A percentile compares a stretch with the other conserved stretches of the same genome.
phyloP scores from a whole-genome alignment of 495 filamentous ascomycete genomes.

The Neurospora sp. region DNA sequence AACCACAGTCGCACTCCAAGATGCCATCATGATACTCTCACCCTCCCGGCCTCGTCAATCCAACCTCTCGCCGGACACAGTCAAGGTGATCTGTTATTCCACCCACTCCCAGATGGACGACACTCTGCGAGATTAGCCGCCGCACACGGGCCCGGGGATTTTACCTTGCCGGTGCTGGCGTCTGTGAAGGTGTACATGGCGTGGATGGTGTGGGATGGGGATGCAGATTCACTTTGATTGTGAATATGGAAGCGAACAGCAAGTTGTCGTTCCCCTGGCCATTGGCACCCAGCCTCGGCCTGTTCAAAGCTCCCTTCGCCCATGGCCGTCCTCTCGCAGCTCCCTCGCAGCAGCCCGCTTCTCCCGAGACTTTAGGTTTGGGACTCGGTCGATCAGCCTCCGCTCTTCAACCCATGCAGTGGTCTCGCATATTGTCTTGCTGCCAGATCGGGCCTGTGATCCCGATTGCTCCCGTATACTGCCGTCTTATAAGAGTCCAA shows the following conservation, averaged over 20 bases:
- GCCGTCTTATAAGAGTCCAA: neutral
- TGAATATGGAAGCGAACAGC: neutral
- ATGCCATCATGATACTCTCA: neutral
- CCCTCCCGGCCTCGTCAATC: neutral
- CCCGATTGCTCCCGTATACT: neutral
- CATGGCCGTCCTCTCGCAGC: neutral
- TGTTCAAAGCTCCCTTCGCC: neutral
- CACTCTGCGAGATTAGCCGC: neutral
- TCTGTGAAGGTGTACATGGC: neutral
- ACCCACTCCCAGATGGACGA: neutral
- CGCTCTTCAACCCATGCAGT: neutral
- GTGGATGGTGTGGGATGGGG: neutral
- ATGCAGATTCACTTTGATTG: neutral
- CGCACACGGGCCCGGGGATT: neutral
- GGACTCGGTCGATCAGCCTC: neutral
- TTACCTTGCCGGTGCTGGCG: neutral
- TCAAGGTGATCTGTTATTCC: neutral
- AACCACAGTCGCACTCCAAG: neutral
- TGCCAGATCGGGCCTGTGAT: conserved; percentile 4
- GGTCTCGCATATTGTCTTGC: conserved; percentile 15
- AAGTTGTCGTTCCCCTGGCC: neutral
- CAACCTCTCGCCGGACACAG: neutral
- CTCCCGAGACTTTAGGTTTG: neutral
- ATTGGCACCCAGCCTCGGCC: neutral
- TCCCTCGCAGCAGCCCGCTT: neutral